Conservation (phyloP, 345 rosid species). For the Pugionium cornutum region DNA sequence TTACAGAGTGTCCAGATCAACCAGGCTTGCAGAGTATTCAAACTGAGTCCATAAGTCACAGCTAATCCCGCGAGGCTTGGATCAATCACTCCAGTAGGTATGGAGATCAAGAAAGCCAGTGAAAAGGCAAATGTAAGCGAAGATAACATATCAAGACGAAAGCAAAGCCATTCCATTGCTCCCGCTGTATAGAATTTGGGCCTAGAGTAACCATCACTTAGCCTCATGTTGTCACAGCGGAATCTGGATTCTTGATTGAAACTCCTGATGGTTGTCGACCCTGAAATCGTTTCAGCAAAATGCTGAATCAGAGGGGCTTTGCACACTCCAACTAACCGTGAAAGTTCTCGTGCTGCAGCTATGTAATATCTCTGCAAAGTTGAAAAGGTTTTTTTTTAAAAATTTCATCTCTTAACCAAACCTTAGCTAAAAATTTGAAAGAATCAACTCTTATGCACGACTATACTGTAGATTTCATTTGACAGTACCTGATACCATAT, state of each 20-base stretch:
- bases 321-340: slow-evolving; percentile 74
- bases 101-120: slow-evolving; percentile 60
- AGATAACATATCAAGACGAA: slow-evolving; percentile 71
- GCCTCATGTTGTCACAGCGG: slow-evolving; percentile 56
- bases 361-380: slow-evolving; percentile 69
- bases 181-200: slow-evolving; percentile 59
- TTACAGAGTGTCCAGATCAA: slow-evolving; percentile 69
- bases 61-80: slow-evolving; percentile 91
- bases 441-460: slow-evolving; percentile 10
- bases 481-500: slow-evolving; percentile 76
- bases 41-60: slow-evolving; percentile 79
- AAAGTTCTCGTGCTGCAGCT: slow-evolving; percentile 68
- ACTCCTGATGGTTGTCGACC: slow-evolving; percentile 78
- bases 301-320: slow-evolving; percentile 83
- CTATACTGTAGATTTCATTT: not conserved
- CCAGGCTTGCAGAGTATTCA: slow-evolving; percentile 66
- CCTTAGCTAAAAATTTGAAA: not conserved
- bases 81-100: slow-evolving; percentile 61
- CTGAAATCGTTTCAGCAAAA: slow-evolving; percentile 82
- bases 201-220: slow-evolving; percentile 65
- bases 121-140: slow-evolving; percentile 70
- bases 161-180: slow-evolving; percentile 88
- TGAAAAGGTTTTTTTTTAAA: slow-evolving; percentile 7
- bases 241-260: slow-evolving; percentile 76
- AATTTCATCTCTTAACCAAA: not conserved